Conservation (phyloP, 2,329 filamentous ascomycete genomes). For the Dactylonectria macrodidyma region DNA sequence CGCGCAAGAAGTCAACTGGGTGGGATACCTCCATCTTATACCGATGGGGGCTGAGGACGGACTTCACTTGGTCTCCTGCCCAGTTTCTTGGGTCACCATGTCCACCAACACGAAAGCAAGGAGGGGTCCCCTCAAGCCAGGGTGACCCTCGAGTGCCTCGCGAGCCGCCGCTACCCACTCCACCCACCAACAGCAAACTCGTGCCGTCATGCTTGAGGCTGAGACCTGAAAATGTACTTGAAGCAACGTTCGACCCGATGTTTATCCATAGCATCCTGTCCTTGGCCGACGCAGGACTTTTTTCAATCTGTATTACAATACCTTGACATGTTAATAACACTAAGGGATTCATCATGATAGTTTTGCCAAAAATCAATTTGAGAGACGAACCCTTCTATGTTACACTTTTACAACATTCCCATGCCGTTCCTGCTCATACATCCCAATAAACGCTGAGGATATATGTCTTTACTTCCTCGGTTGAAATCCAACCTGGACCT, state of each 20-base stretch:
- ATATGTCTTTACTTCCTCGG: slow-evolving; percentile 56
- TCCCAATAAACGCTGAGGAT: slow-evolving; percentile 16
- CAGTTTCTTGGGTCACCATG: slow-evolving; percentile 47
- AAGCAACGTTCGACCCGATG: not conserved
- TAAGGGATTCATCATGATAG: slow-evolving; percentile 19
- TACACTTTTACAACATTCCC: slow-evolving; percentile 45
- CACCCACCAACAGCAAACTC: slow-evolving; percentile 28
- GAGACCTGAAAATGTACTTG: slow-evolving; percentile 1
- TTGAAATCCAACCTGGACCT: slow-evolving; percentile 84
- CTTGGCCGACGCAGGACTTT: not conserved
- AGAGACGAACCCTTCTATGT: slow-evolving; percentile 39
- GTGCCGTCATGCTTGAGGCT: slow-evolving; percentile 17
- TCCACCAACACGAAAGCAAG: slow-evolving; percentile 39
- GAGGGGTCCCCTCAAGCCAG: slow-evolving; percentile 38
- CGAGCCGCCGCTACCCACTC: slow-evolving; percentile 33
- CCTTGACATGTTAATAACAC: slow-evolving; percentile 8
- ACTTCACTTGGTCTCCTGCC: slow-evolving; percentile 44
- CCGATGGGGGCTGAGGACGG: slow-evolving; percentile 25
- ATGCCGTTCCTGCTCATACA: slow-evolving; percentile 31
- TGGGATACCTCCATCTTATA: slow-evolving; percentile 46
- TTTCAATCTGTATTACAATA: not conserved
- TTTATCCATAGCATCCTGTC: slow-evolving; percentile 13
- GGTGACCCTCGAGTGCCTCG: slow-evolving; percentile 40
- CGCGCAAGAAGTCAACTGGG: not conserved
- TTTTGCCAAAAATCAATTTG: slow-evolving; percentile 25